Evolutionary conservation across 129 eudicot species (phyloP), one percentile per base, ranked within the genome.

Genomic region (Helichrysum umbraculigerum): DNA sequence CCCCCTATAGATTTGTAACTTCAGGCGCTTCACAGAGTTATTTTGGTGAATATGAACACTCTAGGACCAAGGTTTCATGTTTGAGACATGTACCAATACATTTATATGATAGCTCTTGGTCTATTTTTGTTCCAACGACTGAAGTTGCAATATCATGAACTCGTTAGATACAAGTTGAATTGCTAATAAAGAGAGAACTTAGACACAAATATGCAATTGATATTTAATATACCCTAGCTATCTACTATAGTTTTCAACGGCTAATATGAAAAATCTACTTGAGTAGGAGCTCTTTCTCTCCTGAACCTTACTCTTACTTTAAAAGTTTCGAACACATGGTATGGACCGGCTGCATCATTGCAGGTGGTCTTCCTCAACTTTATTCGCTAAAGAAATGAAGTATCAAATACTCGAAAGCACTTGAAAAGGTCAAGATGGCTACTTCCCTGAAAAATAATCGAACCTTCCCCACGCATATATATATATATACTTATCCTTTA

Each of bases 81-180:
- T 17, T 7, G 19, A 51, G 22, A 28, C 39, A 34, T 37, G 70
- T 60, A 70, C 71, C 39, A 16, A 30, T 42, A 59, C 54, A 7
- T 70, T 70, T 70, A 44, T 78, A 41, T 78, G 29, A 42, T 60
- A 29, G 33, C 29, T 70, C 25, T 61, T 69, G 67, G 33, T 33
- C 22, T 30, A 20, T 14, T 32, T 32, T 42, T 3, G 34, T 50
- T 11, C 25, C 28, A 14, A 52, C 8, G 47, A 39, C 8, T 7
- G 10, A 8, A 39, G 14, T 28, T 25, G 21, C 41, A 21, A 9
- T 52, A 17, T 52, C 20, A 15, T 17, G 59, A 52, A 52, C 47
- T 34, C 37, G 6, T 34, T 34, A 34, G 7, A 34, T 34, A 34
- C 37, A 34, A 34, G 5, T 34, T 34, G 7, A 4, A 34, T 6